Conservation (phyloP, 495 filamentous ascomycete genomes). For the Xylaria nigripes region DNA sequence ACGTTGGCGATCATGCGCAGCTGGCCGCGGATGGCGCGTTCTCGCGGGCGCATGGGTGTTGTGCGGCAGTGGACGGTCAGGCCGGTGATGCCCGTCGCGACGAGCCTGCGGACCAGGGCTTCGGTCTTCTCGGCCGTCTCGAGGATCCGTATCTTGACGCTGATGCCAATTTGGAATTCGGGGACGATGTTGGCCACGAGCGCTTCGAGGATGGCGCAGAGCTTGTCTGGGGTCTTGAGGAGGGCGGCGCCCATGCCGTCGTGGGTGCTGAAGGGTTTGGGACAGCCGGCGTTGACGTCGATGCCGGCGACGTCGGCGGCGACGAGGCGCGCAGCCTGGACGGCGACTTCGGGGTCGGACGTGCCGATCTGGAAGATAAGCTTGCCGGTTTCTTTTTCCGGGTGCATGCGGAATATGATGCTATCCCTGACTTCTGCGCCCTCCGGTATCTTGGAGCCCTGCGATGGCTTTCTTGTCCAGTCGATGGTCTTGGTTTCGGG, state of each 20-base stretch:
- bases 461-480: conserved; percentile 67
- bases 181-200: conserved; percentile 70
- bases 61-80: conserved; percentile 94
- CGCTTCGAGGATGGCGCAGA: conserved; percentile 70
- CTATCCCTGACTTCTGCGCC: conserved; percentile 47
- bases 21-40: conserved; percentile 79
- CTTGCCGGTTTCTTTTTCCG: conserved; percentile 57
- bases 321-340: conserved; percentile 73
- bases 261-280: conserved; percentile 86
- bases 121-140: conserved; percentile 66
- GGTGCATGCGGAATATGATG: conserved; percentile 77
- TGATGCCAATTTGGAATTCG: conserved; percentile 77
- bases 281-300: conserved; percentile 94
- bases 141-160: conserved; percentile 88
- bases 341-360: conserved; percentile 67
- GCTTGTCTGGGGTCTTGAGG: conserved; percentile 69
- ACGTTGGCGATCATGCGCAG: conserved; percentile 68
- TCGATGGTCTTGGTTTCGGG: conserved; percentile 68
- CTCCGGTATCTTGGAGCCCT: conserved; percentile 42
- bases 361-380: conserved; percentile 92
- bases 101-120: conserved; percentile 62
- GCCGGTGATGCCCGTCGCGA: conserved; percentile 79
- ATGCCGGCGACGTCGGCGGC: conserved; percentile 85
- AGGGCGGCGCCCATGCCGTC: conserved; percentile 95
- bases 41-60: conserved; percentile 85